Base-by-base conservation (phyloP, 805 yeast genomes). In the Danielia oregonensis region DNA sequence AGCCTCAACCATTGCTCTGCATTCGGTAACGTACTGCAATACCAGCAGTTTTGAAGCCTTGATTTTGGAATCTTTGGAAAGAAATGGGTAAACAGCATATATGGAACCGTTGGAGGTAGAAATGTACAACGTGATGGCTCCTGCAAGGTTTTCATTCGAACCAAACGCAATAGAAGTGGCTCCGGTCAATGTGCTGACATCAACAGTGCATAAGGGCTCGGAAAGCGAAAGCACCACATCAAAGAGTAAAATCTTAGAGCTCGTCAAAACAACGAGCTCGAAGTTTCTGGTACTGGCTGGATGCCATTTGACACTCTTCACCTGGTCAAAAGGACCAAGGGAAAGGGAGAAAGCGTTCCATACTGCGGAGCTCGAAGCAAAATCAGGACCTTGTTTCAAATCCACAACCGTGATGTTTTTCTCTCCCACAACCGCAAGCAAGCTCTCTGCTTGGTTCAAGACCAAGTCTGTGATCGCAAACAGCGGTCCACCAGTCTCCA, bases 161-260 rank as follows among this genome's bases (percentile, higher is more conserved):
- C 50, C 52, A 25, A 47, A 43, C 2, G 48, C 35, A 14, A 47
- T 43, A 4, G 50, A 43, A 25, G 30, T 23, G 9, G 33, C 41
- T 2, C 26, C 39, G 4, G 15, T n/a, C 12, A 46, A 32, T 16
- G 35, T 33, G n/a, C 22, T 17, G 2, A 46, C 24, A 5, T 35
- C 25, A 17, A 44, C 12, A 11, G 26, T 11, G 24, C 37, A 29
- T 40, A 38, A 30, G 1, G 49, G 49, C 13, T 27, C 29, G 7
- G 37, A 17, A 17, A 33, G 29, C 4, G 45, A 39, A 5, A 34
- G 18, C 17, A 45, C 39, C 10, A 42, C 36, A 23, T 46, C 49
- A 27, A 35, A 46, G 13, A 46, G 33, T 15, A 43, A 14, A 13
- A 46, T 23, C 9, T 28, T 26, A 10, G 35, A 17, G 9, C 30